Evolutionary conservation across 2,329 filamentous ascomycete species (phyloP), one percentile per base, ranked within the genome.

Genomic region (Huntiella decipiens): DNA sequence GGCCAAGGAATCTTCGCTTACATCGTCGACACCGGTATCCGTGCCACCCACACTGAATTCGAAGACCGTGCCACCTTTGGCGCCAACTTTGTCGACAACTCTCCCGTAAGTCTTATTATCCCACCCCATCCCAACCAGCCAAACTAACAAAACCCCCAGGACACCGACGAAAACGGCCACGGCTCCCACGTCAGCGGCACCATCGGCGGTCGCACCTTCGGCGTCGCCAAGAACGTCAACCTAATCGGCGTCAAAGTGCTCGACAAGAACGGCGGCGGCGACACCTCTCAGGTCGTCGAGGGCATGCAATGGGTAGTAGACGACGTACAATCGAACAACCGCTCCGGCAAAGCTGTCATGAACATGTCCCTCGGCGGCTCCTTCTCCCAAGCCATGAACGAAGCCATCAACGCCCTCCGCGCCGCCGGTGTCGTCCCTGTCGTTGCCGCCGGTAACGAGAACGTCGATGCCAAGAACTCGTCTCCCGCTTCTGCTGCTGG

Each of bases 11-110:
- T 73, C 53, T 77, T 70, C 16, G 69, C 67, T 22, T 82, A 74
- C 56, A 61, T 82, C 17, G 68, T 82, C 36, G 77, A 82, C 58
- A 79, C 76, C 4, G 77, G 77, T 52, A 72, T 81, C 56, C 61
- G 61, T 46, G 60, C 61, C 34, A 63, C 64, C 4, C 77, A 82
- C 58, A 54, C 56, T 38, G 68, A 75, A 55, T 77, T 71, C 52
- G 62, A 68, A 56, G 70, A 68, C 42, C 69, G 73, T 48, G 74
- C 73, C 13, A 63, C 56, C 7, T 66, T 68, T 49, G 71, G 59
- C 13, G 67, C 63, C 54, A 74, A 74, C 60, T 68, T 70, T 48
- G 59, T 72, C 43, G 62, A 69, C 58, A 52, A 55, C 44, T 56
- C 59, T 35, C 3, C 28, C n/a, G 63, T 68, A 63, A 53, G 66